Evolutionary conservation across 352 stramenopile genomes (phyloP).

Genomic region (Phytophthora sp.): DNA sequence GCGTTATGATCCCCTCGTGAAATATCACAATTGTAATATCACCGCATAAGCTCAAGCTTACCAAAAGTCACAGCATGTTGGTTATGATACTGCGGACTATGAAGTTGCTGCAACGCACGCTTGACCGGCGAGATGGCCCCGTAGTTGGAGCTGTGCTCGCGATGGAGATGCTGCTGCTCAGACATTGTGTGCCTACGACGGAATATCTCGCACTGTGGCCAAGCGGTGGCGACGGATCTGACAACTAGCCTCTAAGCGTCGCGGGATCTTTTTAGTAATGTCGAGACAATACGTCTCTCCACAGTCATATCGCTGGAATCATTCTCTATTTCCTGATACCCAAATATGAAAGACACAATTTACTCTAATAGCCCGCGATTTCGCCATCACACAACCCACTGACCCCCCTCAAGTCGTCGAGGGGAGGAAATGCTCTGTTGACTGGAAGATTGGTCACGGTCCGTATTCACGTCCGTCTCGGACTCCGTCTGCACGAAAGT

Average conservation of each 20-base stretch:
- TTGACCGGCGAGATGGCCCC: slow-evolving; percentile 37
- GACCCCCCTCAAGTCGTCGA: slow-evolving; percentile 26
- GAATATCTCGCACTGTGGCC: slow-evolving; percentile 26
- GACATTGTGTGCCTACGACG: slow-evolving; percentile 23
- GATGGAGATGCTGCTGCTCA: slow-evolving; percentile 32
- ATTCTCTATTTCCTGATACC: slow-evolving; percentile 37
- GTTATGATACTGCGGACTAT: slow-evolving; percentile 23
- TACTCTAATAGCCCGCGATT: slow-evolving; percentile 19
- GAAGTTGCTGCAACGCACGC: slow-evolving; percentile 28
- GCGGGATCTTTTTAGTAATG: slow-evolving; percentile 15
- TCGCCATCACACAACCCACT: slow-evolving; percentile 34
- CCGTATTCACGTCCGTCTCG: slow-evolving; percentile 7
- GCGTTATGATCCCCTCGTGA: neutral
- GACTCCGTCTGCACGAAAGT: slow-evolving; percentile 25
- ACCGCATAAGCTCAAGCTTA: slow-evolving; percentile 2
- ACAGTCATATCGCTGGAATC: neutral
- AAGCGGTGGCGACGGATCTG: slow-evolving; percentile 23
- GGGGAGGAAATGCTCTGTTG: slow-evolving; percentile 27
- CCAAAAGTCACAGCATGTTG: slow-evolving; percentile 37
- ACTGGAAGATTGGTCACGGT: slow-evolving; percentile 12
- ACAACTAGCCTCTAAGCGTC: slow-evolving; percentile 28
- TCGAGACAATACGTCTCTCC: slow-evolving; percentile 1
- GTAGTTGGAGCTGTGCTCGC: slow-evolving; percentile 27
- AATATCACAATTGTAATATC: neutral
- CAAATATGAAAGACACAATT: slow-evolving; percentile 23